Percentiles rank a stretch among this genome's conserved stretches.
Evolutionary conservation across 1,284 basidiomycete genomes (phyloP).

Genomic region (Leccinum subrobustum): DNA sequence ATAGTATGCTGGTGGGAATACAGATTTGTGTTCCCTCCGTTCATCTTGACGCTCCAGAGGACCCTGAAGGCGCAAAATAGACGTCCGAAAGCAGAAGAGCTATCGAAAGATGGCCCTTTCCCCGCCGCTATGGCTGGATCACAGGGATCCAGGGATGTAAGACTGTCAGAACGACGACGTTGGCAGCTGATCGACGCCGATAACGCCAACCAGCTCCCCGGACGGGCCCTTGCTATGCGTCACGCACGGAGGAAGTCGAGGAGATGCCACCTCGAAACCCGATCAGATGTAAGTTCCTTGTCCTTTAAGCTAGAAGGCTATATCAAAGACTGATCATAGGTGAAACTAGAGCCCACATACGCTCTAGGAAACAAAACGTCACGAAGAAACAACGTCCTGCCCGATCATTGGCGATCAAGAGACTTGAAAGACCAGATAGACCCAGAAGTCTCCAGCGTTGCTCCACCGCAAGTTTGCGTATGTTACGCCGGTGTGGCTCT

Average conservation of each 20-base stretch:
- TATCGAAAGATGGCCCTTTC: not conserved
- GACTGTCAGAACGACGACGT: not conserved
- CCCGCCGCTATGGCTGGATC: not conserved
- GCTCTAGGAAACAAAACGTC: no score
- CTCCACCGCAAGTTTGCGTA: no score
- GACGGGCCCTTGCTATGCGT: not conserved
- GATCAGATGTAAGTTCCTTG: not conserved
- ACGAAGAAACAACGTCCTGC: no score
- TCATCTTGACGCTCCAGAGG: not conserved
- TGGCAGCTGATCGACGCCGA: not conserved
- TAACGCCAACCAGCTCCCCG: not conserved
- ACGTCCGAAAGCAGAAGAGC: not conserved
- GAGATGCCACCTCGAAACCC: not conserved
- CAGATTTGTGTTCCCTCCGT: not conserved
- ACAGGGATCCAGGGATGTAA: not conserved
- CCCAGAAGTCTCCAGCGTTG: no score
- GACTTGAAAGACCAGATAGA: no score
- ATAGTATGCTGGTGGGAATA: no score
- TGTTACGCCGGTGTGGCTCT: no score
- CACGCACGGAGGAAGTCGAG: not conserved
- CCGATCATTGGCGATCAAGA: no score
- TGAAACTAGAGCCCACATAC: no score
- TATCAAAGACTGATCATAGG: no score
- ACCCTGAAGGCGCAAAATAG: not conserved
- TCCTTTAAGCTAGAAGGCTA: not conserved